Percentiles rank a stretch among this genome's conserved stretches.
Conservation (phyloP, 306 rosid species). For the Abrus pulchellus region DNA sequence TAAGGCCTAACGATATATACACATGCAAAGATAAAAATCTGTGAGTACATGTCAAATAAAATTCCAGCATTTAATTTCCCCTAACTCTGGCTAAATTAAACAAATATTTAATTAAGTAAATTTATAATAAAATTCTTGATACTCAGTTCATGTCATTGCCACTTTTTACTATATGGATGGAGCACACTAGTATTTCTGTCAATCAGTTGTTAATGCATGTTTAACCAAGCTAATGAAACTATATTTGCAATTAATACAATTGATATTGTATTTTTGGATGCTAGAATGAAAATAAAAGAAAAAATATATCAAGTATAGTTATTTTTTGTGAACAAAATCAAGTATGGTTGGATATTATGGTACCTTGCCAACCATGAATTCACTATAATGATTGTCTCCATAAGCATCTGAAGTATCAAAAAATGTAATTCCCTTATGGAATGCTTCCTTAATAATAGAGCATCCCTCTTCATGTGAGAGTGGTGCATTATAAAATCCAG, state of each 20-base stretch:
- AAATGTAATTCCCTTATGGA: conserved; percentile 72
- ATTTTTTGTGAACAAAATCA: neutral
- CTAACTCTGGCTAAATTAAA: too few species aligned
- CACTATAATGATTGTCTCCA: conserved; percentile 70
- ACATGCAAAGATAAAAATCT: too few species aligned
- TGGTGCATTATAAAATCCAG: conserved; percentile 71
- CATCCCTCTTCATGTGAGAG: conserved; percentile 78
- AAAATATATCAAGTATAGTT: too few species aligned
- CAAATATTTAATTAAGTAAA: too few species aligned
- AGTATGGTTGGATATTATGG: conserved; percentile 10
- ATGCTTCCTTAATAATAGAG: conserved; percentile 69
- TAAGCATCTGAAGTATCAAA: conserved; percentile 77
- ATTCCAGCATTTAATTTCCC: too few species aligned
- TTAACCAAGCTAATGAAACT: neutral
- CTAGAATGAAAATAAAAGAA: neutral
- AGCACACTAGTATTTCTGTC: neutral
- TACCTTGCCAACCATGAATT: conserved; percentile 83
- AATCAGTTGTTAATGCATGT: conserved; percentile 3
- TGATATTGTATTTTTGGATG: conserved; percentile 2
- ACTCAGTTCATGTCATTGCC: neutral
- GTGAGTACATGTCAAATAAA: too few species aligned
- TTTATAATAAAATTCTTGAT: conserved; percentile 1
- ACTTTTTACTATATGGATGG: neutral
- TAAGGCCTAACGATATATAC: conserved; percentile 58
- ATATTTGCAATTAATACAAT: neutral